Base-by-base conservation (phyloP, 2,329 filamentous ascomycete species). In the Madurella fahalii region DNA sequence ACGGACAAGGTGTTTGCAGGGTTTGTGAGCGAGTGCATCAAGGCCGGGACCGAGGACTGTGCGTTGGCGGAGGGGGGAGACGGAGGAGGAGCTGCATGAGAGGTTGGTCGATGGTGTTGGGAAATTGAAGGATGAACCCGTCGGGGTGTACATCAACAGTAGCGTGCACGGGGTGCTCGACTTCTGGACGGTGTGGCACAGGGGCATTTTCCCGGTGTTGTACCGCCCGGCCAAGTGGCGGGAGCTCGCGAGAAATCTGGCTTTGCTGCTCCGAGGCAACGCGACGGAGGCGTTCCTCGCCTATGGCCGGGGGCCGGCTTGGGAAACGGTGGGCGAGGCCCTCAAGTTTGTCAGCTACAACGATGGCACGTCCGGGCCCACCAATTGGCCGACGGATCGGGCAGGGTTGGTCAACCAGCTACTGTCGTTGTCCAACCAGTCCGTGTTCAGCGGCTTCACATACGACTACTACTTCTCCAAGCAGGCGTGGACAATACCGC, bases 1-100 rank as follows among this genome's bases (percentile, higher is more conserved):
- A 73, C 73, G 15, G 74, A 78, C 47, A 65, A 70, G 31, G 71
- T 72, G 0, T 67, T 77, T 32, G 60, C 66, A 1, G 70, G 65
- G 9, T 77, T 80, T 58, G 71, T 74, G 48, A 68, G 73, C 16
- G 71, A 73, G 46, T 81, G 78, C 60, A 70, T 73, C 58, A 71
- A 72, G 44, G 79, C 78, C 1, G 77, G 77, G 2, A 52, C 53
- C 4, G 58, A 72, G 5, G 68, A 66, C n/a, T 81, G 77, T 54
- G 64, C 72, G 1, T 60, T 80, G 30, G 70, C 71, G 0, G 64
- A 67, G 0, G 56, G 74, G 11, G 9, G 58, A 65, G 2, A 69
- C 74, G 1, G 69, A 68, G 40, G 65, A 73, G 30, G 67, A 64
- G 5, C 63, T 77, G 9, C 57, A 62, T 16, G 53, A 61, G 0